Evolutionary conservation across 2,329 filamentous ascomycete genomes (phyloP), one percentile per base, ranked within the genome.

Genomic region (Aspergillus sp.): DNA sequence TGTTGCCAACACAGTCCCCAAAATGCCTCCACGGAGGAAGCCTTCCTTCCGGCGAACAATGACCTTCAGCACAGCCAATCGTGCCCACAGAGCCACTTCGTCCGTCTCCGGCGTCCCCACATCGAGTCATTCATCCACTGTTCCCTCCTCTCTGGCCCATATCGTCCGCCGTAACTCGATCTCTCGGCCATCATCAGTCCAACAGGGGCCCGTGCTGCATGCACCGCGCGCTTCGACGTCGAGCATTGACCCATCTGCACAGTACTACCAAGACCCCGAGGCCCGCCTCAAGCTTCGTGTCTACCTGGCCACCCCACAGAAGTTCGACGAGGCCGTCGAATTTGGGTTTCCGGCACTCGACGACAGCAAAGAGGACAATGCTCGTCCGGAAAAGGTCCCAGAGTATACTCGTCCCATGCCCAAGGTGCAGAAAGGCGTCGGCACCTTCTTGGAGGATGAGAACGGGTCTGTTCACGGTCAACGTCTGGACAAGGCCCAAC

Each of bases 271-370:
- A 63, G 89, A 96, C 57, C 88, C 89, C 0, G 87, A 94, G 62
- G 88, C 90, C 35, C 81, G 91, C 32, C 76, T 88, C 57, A 95
- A 94, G 68, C 73, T 97, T 19, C 82, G 89, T 8, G 82, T 88
- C 5, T 95, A 90, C 59, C 78, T 95, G 19, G 86, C 87, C 5
- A 94, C 89, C 1, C 86, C 90, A 1, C 87, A 94, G 56, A 95
- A 94, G 63, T 97, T 97, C 57, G 91, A 97, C 62, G 91, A 97
- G 67, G 89, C 88, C 1, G 80, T 97, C 44, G 87, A 94, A 63
- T 96, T 94, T 66, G 91, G 91, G 0, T 97, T 96, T 58, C 88
- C 89, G 0, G 63, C 71, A 4, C 49, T 71, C 48, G 60, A 71
- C 48, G 51, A 64, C 44, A 66, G 66, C 42, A 60, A 66, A 10